phyloP scores from a whole-genome alignment of 331 rosid genomes.

The Pyrus hybrid region DNA sequence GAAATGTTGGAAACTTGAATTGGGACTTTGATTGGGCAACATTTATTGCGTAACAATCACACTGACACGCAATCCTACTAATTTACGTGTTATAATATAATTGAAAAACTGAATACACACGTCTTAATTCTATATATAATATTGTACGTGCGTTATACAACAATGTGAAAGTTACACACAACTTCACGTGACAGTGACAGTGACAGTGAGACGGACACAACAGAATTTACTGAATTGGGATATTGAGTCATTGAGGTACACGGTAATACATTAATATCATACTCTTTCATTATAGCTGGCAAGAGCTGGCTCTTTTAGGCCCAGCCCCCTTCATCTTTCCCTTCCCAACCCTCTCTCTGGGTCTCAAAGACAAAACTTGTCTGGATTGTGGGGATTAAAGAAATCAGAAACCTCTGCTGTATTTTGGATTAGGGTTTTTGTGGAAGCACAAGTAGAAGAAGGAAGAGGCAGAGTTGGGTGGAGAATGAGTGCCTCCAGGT shows the following conservation, averaged over 20 bases:
- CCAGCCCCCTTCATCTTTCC: constrained; percentile 20
- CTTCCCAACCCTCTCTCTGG: background rate
- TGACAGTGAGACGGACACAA: too few species aligned
- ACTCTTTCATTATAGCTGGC: constrained; percentile 53
- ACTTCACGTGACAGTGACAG: too few species aligned
- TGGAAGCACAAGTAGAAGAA: constrained; percentile 6
- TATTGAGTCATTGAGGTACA: background rate
- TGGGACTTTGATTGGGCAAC: background rate
- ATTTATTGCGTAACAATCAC: too few species aligned
- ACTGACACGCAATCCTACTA: fast-evolving
- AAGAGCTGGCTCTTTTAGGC: constrained; percentile 46
- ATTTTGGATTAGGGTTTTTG: constrained; percentile 29
- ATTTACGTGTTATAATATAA: too few species aligned
- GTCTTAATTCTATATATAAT: too few species aligned
- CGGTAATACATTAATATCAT: background rate
- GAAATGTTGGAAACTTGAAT: background rate
- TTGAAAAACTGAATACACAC: fast-evolving
- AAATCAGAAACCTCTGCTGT: constrained; percentile 1
- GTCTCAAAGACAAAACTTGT: constrained; percentile 15
- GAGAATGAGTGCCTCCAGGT: constrained; percentile 85
- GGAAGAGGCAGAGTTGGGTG: constrained; percentile 1
- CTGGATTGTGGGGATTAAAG: constrained; percentile 14
- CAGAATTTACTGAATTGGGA: too few species aligned
- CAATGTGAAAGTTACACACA: too few species aligned
- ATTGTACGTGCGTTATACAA: too few species aligned